Evolutionary conservation across 2,329 filamentous ascomycete species (phyloP).

Genomic region (Fusarium liriodendri): DNA sequence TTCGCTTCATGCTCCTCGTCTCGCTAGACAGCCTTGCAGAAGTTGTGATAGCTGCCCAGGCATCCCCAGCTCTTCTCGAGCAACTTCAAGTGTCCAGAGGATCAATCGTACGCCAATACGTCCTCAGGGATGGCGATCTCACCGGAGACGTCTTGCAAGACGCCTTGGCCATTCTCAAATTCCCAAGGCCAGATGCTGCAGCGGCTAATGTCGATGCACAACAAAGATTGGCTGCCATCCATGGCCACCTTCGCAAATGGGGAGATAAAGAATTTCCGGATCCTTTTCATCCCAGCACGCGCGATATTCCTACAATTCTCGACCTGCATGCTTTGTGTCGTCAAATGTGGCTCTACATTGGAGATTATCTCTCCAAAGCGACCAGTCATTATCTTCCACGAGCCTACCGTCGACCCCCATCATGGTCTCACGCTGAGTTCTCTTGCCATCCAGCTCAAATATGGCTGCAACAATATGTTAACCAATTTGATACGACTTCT

Average conservation of each 20-base stretch:
- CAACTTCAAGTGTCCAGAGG: background rate
- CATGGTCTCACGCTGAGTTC: background rate
- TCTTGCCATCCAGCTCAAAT: background rate
- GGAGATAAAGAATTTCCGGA: background rate
- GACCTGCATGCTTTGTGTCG: background rate
- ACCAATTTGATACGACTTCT: background rate
- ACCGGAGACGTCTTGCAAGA: background rate
- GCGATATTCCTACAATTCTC: background rate
- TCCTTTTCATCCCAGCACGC: background rate
- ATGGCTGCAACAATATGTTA: background rate
- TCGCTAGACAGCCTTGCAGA: background rate
- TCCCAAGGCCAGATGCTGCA: background rate
- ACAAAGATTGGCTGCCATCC: background rate
- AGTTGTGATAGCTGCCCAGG: background rate
- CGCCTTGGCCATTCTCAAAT: background rate
- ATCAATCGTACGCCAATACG: constrained; percentile 4
- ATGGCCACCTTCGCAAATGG: background rate
- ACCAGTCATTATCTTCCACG: background rate
- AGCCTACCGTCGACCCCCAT: background rate
- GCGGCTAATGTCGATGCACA: background rate
- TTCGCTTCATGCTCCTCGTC: background rate
- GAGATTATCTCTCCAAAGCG: background rate
- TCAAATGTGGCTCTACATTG: background rate
- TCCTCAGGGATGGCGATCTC: background rate
- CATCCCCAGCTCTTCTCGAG: background rate